Evolutionary conservation across 192 early-diverging fungal species (phyloP).

Genomic region (Pecoramyces ruminantium): DNA sequence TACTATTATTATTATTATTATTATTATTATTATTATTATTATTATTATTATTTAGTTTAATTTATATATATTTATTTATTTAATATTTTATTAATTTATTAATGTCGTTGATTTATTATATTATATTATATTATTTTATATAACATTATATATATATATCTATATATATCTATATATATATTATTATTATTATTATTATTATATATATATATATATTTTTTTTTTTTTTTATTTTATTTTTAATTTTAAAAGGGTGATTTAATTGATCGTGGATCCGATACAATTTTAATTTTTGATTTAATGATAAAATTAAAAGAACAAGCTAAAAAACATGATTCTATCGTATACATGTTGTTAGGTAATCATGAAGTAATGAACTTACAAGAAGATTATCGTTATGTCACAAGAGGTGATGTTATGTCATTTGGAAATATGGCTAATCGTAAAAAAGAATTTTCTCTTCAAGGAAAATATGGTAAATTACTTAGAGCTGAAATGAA

Average conservation of each 20-base stretch:
- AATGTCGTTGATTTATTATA: no score
- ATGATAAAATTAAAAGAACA: not conserved
- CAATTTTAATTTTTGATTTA: not conserved
- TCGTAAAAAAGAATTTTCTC: not conserved
- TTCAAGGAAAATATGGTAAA: not conserved
- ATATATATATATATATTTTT: no score
- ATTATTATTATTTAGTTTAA: no score
- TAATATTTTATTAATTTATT: no score
- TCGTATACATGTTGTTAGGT: not conserved
- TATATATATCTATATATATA: no score
- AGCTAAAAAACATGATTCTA: not conserved
- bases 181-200: no score
- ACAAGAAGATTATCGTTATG: not conserved
- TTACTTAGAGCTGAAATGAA: not conserved
- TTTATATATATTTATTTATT: no score
- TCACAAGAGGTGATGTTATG: not conserved
- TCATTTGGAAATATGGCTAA: not conserved
- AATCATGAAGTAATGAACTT: not conserved
- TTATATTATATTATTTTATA: no score
- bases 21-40: not conserved
- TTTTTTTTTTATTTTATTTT: no score
- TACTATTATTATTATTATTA: no score
- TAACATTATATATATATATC: no score
- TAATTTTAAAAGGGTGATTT: not conserved
- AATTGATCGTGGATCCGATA: not conserved